Evolutionary conservation across 2,329 filamentous ascomycete species (phyloP).

Genomic region (Rutstroemia sp.): DNA sequence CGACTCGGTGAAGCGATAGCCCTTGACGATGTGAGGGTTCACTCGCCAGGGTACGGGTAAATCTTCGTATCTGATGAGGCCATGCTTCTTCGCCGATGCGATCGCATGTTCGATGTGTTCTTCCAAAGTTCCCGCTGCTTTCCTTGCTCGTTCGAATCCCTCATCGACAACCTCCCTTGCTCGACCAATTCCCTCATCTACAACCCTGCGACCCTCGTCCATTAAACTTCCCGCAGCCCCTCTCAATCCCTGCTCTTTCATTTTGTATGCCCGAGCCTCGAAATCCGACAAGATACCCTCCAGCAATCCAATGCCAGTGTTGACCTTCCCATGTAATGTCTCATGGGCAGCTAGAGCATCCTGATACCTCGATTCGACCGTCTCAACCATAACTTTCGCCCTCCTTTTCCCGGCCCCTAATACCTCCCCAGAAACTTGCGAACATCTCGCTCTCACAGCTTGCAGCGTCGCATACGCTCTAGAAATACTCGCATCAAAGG

Average conservation of each 20-base stretch:
- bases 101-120: conserved; percentile 80
- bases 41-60: conserved; percentile 87
- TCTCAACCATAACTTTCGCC: conserved; percentile 86
- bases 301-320: conserved; percentile 78
- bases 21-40: conserved; percentile 85
- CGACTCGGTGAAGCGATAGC: conserved; percentile 90
- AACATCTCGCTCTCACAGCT: conserved; percentile 80
- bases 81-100: conserved; percentile 64
- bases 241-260: conserved; percentile 69
- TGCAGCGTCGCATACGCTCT: conserved; percentile 81
- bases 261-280: conserved; percentile 71
- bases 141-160: conserved; percentile 72
- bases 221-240: conserved; percentile 66
- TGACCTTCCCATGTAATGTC: conserved; percentile 85
- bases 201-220: conserved; percentile 69
- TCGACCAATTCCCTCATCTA: conserved; percentile 70
- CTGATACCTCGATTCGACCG: conserved; percentile 79
- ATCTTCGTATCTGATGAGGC: conserved; percentile 82
- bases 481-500: conserved; percentile 75
- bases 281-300: conserved; percentile 81
- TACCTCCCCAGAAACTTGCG: conserved; percentile 81
- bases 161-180: conserved; percentile 74
- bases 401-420: conserved; percentile 79
- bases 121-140: conserved; percentile 74
- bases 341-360: conserved; percentile 78